Conservation (phyloP, 2,329 filamentous ascomycete species). For the Beauveria scarabaeidicola region DNA sequence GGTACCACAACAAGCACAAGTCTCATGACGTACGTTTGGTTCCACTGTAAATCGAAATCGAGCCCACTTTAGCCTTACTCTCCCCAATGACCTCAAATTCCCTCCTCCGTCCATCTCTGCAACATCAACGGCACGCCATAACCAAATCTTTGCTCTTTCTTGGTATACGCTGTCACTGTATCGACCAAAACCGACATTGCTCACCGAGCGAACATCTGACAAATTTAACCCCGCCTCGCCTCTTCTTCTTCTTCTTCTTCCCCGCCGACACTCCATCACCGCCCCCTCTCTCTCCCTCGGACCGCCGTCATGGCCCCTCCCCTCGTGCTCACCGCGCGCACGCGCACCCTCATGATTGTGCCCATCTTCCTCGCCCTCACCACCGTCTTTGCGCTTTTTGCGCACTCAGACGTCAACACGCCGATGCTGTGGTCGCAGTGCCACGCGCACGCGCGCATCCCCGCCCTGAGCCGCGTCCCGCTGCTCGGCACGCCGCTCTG, state of each 20-base stretch:
- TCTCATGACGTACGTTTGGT: too few relatives aligned
- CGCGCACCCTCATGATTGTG: slow-evolving; percentile 43
- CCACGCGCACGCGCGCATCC: slow-evolving; percentile 38
- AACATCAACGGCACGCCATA: neutral
- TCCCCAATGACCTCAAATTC: neutral
- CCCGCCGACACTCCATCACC: neutral
- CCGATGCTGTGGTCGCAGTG: slow-evolving; percentile 46
- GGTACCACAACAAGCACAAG: too few relatives aligned
- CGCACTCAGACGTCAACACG: slow-evolving; percentile 41
- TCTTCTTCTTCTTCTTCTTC: too few relatives aligned
- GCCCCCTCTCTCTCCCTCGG: too few relatives aligned
- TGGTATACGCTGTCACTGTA: neutral
- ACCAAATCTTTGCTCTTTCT: neutral
- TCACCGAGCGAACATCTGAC: too few relatives aligned
- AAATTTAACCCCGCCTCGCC: too few relatives aligned
- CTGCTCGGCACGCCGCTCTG: slow-evolving; percentile 38
- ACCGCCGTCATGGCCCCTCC: neutral
- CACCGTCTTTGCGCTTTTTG: slow-evolving; percentile 34
- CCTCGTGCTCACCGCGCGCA: slow-evolving; percentile 20
- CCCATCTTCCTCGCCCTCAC: slow-evolving; percentile 37
- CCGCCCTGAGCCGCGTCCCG: slow-evolving; percentile 35
- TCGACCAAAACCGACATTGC: neutral
- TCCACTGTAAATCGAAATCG: too few relatives aligned
- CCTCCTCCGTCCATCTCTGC: neutral
- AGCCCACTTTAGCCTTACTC: neutral